Evolutionary conservation across 805 yeast species (phyloP).

Genomic region (Nakazawaea ambrosiae): DNA sequence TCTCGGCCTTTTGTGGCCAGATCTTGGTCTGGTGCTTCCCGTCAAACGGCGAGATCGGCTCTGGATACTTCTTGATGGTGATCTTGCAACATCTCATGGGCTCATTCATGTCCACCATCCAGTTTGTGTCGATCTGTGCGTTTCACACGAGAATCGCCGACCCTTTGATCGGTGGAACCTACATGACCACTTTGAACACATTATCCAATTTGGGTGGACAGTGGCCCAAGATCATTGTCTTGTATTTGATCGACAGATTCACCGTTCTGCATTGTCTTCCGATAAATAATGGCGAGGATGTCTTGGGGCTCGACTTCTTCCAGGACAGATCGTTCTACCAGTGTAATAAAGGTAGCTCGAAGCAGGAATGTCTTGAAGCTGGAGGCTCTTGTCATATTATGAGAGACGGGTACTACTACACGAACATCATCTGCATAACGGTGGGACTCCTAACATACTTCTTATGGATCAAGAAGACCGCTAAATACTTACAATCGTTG

Average conservation of each 20-base stretch:
- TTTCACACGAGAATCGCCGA: slow-evolving; percentile 95
- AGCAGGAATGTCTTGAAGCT: slow-evolving; percentile 39
- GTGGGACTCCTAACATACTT: slow-evolving; percentile 62
- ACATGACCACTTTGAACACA: slow-evolving; percentile 94
- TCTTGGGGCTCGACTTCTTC: slow-evolving; percentile 17
- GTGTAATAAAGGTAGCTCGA: slow-evolving; percentile 26
- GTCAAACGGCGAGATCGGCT: slow-evolving; percentile 34
- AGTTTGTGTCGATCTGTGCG: slow-evolving; percentile 89
- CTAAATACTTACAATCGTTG: slow-evolving; percentile 57
- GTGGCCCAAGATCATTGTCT: slow-evolving; percentile 87
- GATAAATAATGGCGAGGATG: slow-evolving; percentile 15
- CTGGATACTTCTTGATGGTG: slow-evolving; percentile 58
- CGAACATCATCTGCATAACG: slow-evolving; percentile 64
- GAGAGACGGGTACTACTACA: slow-evolving; percentile 79
- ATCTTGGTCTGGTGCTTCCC: slow-evolving; percentile 71
- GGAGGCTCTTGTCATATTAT: slow-evolving; percentile 51
- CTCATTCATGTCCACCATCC: slow-evolving; percentile 90
- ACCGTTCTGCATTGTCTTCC: slow-evolving; percentile 67
- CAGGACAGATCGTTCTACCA: slow-evolving; percentile 19
- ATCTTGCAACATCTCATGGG: slow-evolving; percentile 79
- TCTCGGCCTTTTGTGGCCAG: slow-evolving; percentile 73
- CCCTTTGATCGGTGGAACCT: slow-evolving; percentile 94
- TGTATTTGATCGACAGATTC: slow-evolving; percentile 72
- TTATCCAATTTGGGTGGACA: slow-evolving; percentile 92
- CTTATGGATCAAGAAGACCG: slow-evolving; percentile 58